Evolutionary conservation across 176 grass and related monocot species (phyloP).

Genomic region (Paspalum vaginatum): DNA sequence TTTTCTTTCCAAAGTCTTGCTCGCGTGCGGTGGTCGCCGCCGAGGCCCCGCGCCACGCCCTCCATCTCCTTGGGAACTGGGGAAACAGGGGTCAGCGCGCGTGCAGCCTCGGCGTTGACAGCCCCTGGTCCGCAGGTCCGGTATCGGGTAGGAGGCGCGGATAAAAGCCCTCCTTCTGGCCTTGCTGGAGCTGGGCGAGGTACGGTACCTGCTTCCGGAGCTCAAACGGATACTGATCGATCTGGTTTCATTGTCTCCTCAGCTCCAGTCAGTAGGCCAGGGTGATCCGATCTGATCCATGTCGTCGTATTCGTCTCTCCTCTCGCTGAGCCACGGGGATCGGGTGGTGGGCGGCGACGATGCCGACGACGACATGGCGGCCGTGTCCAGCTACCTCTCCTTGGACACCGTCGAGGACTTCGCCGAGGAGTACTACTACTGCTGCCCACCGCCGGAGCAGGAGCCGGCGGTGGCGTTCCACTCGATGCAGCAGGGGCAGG

Average conservation of each 20-base stretch:
- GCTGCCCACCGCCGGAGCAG: not conserved
- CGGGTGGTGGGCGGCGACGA: not conserved
- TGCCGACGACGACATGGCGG: not conserved
- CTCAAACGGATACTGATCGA: too few relatives aligned
- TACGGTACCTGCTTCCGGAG: too few relatives aligned
- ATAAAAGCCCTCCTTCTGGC: not conserved
- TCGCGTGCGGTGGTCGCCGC: not conserved
- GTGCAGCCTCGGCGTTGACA: not conserved
- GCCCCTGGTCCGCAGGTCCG: not conserved
- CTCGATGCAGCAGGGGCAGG: not conserved
- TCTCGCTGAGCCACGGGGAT: not conserved
- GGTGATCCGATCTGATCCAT: not conserved
- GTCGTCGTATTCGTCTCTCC: conserved; percentile 35
- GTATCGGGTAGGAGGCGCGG: not conserved
- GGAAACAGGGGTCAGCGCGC: not conserved
- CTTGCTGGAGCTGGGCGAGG: too few relatives aligned
- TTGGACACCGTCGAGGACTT: not conserved
- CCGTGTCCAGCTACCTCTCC: conserved; percentile 40
- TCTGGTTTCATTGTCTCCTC: too few relatives aligned
- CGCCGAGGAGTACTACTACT: conserved; percentile 3
- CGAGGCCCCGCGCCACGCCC: too few relatives aligned
- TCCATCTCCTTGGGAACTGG: too few relatives aligned
- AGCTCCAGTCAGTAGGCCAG: too few relatives aligned
- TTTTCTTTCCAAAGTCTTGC: not conserved
- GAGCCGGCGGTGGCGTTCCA: not conserved